These are phyloP conservation scores for Phytopythium helicoides DNA, from an alignment of 352 stramenopile species.

Conservation along the genomic window DNA sequence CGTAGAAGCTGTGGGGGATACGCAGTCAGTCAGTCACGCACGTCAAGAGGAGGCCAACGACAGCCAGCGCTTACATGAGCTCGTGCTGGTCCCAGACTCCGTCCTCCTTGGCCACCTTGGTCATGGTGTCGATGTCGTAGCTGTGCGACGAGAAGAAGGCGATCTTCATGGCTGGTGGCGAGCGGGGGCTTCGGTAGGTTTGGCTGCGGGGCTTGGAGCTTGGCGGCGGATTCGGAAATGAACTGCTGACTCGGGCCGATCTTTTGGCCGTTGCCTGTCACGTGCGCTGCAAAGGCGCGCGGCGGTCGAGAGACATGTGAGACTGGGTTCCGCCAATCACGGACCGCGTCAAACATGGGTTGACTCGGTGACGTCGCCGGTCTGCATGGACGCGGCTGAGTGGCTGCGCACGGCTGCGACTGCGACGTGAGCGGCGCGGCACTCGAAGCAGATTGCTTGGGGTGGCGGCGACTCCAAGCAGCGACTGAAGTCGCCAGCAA, in stretches of 20 bases:
- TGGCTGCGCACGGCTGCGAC: no score
- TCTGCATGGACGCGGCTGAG: no score
- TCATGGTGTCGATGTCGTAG: conserved; percentile 56
- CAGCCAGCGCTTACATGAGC: conserved; percentile 43
- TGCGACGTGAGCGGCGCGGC: not conserved
- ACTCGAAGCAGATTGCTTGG: no score
- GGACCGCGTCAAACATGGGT: conserved; percentile 4
- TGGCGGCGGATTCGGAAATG: not conserved
- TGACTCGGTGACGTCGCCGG: not conserved
- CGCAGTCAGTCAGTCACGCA: not conserved
- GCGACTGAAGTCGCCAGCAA: no score
- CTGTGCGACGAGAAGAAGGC: conserved; percentile 52
- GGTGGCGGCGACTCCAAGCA: conserved; percentile 11
- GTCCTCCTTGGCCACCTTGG: conserved; percentile 34
- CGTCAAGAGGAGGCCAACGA: not conserved
- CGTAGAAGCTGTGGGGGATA: conserved; percentile 36
- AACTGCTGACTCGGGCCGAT: not conserved
- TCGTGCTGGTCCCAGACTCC: conserved; percentile 43
- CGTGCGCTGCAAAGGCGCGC: conserved; percentile 2
- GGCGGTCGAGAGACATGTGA: no score
- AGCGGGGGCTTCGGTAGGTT: conserved; percentile 26
- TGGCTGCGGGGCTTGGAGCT: conserved; percentile 16
- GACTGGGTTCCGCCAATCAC: conserved; percentile 34
- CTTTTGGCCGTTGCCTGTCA: conserved; percentile 6
- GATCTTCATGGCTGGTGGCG: conserved; percentile 53